Percentiles rank a stretch among this genome's conserved stretches.
Evolutionary conservation across 768 basidiomycete genomes (phyloP).

Genomic region (Boletus rubescentipes): DNA sequence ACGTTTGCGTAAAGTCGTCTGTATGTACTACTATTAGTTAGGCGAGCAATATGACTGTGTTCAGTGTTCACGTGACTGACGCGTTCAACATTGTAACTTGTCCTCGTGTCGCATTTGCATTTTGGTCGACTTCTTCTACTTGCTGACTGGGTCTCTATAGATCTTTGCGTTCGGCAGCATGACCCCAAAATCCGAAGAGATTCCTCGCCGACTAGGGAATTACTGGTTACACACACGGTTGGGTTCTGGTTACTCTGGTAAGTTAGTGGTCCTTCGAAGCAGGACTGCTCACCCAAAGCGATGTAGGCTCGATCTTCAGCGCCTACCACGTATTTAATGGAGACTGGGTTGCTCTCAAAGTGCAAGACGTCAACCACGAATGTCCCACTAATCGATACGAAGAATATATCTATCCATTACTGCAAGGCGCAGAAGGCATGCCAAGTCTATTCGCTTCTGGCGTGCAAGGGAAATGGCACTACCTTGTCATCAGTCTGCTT

Average conservation of each 20-base stretch:
- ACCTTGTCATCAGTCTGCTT: slow-evolving; percentile 74
- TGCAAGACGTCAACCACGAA: slow-evolving; percentile 67
- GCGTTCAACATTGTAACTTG: slow-evolving; percentile 19
- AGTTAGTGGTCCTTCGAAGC: slow-evolving; percentile 13
- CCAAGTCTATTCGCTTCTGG: slow-evolving; percentile 68
- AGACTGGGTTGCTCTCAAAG: slow-evolving; percentile 68
- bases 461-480: slow-evolving; percentile 59
- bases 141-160: neutral
- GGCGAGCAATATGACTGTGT: too few species aligned
- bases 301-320: slow-evolving; percentile 67
- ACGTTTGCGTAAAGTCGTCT: neutral
- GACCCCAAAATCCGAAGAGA: slow-evolving; percentile 9
- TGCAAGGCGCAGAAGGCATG: slow-evolving; percentile 75
- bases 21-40: neutral
- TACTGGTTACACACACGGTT: slow-evolving; percentile 58
- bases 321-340: slow-evolving; percentile 57
- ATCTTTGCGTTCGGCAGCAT: slow-evolving; percentile 7
- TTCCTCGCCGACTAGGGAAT: slow-evolving; percentile 50
- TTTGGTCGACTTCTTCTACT: neutral
- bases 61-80: slow-evolving; percentile 30
- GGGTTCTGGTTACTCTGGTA: slow-evolving; percentile 76
- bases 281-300: neutral
- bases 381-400: slow-evolving; percentile 79
- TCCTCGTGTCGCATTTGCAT: neutral
- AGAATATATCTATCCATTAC: slow-evolving; percentile 60